Base-by-base conservation (phyloP, 2,329 filamentous ascomycete species). In the Chaetomium strumarium region DNA sequence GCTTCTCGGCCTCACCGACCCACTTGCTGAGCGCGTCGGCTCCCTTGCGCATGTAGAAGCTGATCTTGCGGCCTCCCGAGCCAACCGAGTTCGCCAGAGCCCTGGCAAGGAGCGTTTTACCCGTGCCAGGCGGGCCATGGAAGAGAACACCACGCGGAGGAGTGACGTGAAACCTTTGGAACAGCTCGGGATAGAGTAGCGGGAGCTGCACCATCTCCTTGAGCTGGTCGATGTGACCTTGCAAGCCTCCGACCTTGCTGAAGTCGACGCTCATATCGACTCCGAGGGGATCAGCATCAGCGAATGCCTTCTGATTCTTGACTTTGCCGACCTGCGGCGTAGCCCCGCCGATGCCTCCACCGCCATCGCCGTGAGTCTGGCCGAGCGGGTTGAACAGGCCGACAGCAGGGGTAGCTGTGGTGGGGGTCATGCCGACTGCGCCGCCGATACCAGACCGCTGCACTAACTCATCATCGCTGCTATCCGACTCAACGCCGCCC, bases 1-100 rank as follows among this genome's bases (percentile, higher is more conserved):
- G 93, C 70, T 92, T 86, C 71, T 99, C 93, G 10, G 95, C 93
- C 70, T 99, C 93, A 66, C 93, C 93, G 48, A 99, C 93, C 93
- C 93, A 99, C 71, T 99, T 99, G 70, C 91, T 96, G 57, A 99
- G 75, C 14, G 91, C 91, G 77, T 99, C 93, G 20, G 93, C 95
- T 66, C 93, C 95, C 71, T 99, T 99, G 55, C 93, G 86, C 93
- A 99, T 99, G 71, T 97, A 99, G 63, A 99, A 99, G 0, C 91
- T 97, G 58, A 99, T 93, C 68, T 97, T 97, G 60, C 86, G 85
- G 19, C 92, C 92, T 46, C 92, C 87, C 12, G 87, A 83, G 58
- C 90, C 91, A 54, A 96, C 86, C 56, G 88, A 95, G 51, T 93
- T 95, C 46, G 95, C 91, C 43, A 99, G 76, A 39, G 93, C 93